phyloP scores from a whole-genome alignment of 1,284 basidiomycete species.

The Puccinia triticina region DNA sequence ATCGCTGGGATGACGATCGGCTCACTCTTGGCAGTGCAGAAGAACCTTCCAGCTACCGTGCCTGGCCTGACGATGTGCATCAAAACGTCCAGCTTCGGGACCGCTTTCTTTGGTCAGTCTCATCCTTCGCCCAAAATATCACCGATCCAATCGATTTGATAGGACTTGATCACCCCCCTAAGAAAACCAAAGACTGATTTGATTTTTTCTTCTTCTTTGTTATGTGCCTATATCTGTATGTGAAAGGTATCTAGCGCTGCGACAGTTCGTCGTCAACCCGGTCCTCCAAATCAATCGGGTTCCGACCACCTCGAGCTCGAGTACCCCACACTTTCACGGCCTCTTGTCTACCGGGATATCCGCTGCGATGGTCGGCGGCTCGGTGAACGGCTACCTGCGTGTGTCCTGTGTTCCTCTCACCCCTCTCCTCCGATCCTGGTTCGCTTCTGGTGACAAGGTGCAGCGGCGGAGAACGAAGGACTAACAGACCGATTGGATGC shows the following conservation, averaged over 20 bases:
- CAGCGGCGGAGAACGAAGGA: not conserved
- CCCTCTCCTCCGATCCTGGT: not conserved
- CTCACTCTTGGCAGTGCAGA: slow-evolving; percentile 22
- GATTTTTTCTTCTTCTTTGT: not conserved
- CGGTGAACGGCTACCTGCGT: slow-evolving; percentile 37
- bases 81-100: slow-evolving; percentile 19
- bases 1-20: slow-evolving; percentile 29
- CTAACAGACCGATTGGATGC: not conserved
- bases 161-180: not conserved
- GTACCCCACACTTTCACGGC: slow-evolving; percentile 23
- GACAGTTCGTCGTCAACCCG: slow-evolving; percentile 33
- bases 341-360: slow-evolving; percentile 29
- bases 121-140: not conserved
- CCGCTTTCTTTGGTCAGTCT: slow-evolving; percentile 31
- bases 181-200: not conserved
- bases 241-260: slow-evolving; percentile 5
- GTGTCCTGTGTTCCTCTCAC: not conserved
- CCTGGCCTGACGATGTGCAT: slow-evolving; percentile 31
- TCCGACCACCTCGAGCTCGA: slow-evolving; percentile 15
- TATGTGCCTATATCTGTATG: not conserved
- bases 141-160: not conserved
- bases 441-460: not conserved
- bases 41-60: slow-evolving; percentile 4
- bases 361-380: slow-evolving; percentile 28
- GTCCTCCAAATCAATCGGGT: slow-evolving; percentile 25